Base-by-base conservation (phyloP, 306 rosid genomes). In the Hippophae tibetana region DNA sequence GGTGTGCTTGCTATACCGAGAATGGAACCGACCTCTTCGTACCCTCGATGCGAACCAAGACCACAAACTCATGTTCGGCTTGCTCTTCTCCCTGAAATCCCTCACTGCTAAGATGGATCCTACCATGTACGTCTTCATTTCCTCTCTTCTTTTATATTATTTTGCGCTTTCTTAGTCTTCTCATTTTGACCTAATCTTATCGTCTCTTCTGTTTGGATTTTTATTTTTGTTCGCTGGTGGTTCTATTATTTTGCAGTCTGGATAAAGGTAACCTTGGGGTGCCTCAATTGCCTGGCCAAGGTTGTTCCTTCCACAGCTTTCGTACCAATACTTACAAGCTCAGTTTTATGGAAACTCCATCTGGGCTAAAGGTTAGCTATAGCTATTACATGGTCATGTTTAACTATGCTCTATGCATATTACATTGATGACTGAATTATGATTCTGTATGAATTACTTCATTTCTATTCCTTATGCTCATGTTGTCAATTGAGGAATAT, bases 61-160 rank as follows among this genome's bases (percentile, higher is more conserved):
- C 66, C 99, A 92, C 67, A 92, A 92, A 76, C 86, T 92, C 62
- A 88, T 92, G 96, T 92, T 92, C 73, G 99, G 99, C 49, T 68
- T 92, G 51, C 96, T 92, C 59, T 92, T 92, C 74, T 92, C 95
- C 14, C 96, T 92, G 62, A 92, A 87, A 77, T 92, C 98, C 45
- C 68, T 92, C 45, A 88, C 98, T 64, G 93, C 96, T 59, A 92
- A 87, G 76, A 92, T 92, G 96, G 98, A 92, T 47, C 98, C 95
- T 26, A 85, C 87, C 56, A 75, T 70, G 86, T 82, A 68, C 41
- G 62, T 67, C 31, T 18, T 18, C 23, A 18, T 18, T 0, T 18
- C 23, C 23, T 47, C 52, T 61, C 54, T 56, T 62, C n/a, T 13
- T 48, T 25, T 7, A 23, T 27, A 45, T 63, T 9, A 6, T 7